Conservation (phyloP, 108 stramenopile species). For the Fragilaria crotonensis region DNA sequence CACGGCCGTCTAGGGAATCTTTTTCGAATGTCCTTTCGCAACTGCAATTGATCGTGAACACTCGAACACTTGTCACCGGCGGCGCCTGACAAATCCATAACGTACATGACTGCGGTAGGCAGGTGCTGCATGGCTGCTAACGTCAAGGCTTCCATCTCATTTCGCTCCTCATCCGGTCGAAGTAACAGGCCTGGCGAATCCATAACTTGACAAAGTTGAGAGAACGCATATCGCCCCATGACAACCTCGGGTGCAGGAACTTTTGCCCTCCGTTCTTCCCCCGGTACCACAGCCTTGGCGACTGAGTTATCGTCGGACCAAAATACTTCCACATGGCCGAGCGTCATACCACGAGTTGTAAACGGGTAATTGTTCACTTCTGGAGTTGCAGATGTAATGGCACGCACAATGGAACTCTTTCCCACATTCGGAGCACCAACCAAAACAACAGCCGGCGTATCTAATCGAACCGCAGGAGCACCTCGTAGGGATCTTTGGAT, state of each 20-base stretch:
- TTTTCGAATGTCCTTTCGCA: slow-evolving; percentile 64
- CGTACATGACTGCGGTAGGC: slow-evolving; percentile 96
- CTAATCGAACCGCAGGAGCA: slow-evolving; percentile 83
- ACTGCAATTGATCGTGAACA: slow-evolving; percentile 76
- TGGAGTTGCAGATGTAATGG: slow-evolving; percentile 86
- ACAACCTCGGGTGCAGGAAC: slow-evolving; percentile 4
- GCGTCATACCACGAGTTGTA: slow-evolving; percentile 93
- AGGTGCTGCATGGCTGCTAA: slow-evolving; percentile 92
- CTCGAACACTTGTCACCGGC: slow-evolving; percentile 87
- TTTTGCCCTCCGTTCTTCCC: slow-evolving; percentile 7
- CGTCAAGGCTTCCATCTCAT: slow-evolving; percentile 96
- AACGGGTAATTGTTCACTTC: slow-evolving; percentile 98
- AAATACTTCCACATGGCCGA: slow-evolving; percentile 93
- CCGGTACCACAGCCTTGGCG: slow-evolving; percentile 40
- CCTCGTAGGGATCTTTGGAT: slow-evolving; percentile 76
- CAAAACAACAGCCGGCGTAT: slow-evolving; percentile 89
- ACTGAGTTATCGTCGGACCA: slow-evolving; percentile 46
- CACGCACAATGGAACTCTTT: slow-evolving; percentile 87
- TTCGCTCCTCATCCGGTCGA: slow-evolving; percentile 67
- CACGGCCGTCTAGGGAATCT: slow-evolving; percentile 91
- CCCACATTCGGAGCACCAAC: slow-evolving; percentile 98
- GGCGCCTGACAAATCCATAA: slow-evolving; percentile 88
- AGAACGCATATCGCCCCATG: slow-evolving; percentile 37
- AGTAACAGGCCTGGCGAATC: slow-evolving; percentile 90
- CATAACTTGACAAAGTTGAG: slow-evolving; percentile 77